phyloP scores from a whole-genome alignment of 164 flowering plant genomes.

The Houttuynia cordata region DNA sequence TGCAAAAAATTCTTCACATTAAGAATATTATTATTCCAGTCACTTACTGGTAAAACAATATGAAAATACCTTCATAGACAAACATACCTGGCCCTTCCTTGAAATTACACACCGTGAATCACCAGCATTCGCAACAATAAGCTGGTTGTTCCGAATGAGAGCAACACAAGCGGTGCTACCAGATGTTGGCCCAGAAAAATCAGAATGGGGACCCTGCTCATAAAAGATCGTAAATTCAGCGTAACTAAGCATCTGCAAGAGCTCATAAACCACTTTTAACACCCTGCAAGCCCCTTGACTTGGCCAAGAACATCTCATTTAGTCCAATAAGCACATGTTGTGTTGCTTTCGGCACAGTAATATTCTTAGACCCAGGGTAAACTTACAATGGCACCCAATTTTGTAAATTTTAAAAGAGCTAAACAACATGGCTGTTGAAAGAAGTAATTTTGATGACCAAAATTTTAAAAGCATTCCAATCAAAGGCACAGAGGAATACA shows the following conservation, averaged over 20 bases:
- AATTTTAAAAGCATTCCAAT: too few species aligned
- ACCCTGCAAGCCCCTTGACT: background rate
- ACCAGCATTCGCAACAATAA: constrained; percentile 97
- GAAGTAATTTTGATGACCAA: too few species aligned
- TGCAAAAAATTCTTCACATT: background rate
- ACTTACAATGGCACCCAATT: too few species aligned
- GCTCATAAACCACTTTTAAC: background rate
- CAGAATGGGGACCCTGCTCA: constrained; percentile 89
- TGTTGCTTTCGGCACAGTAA: too few species aligned
- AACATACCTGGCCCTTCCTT: constrained; percentile 86
- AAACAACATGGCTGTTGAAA: too few species aligned
- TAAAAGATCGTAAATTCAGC: background rate
- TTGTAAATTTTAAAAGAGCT: too few species aligned
- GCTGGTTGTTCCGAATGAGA: constrained; percentile 60
- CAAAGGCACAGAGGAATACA: too few species aligned
- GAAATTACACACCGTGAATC: constrained; percentile 99
- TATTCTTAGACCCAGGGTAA: too few species aligned
- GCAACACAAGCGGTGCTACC: constrained; percentile 99
- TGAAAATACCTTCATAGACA: background rate
- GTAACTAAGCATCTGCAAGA: background rate
- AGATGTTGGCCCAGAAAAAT: constrained; percentile 93
- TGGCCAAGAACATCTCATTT: background rate
- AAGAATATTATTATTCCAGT: too few species aligned
- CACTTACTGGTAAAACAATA: too few species aligned
- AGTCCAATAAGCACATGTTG: too few species aligned